A percentile compares a stretch with the other conserved stretches of the same genome.
Evolutionary conservation across 2,329 filamentous ascomycete species (phyloP).

Genomic region (Domatiomyces globalis): DNA sequence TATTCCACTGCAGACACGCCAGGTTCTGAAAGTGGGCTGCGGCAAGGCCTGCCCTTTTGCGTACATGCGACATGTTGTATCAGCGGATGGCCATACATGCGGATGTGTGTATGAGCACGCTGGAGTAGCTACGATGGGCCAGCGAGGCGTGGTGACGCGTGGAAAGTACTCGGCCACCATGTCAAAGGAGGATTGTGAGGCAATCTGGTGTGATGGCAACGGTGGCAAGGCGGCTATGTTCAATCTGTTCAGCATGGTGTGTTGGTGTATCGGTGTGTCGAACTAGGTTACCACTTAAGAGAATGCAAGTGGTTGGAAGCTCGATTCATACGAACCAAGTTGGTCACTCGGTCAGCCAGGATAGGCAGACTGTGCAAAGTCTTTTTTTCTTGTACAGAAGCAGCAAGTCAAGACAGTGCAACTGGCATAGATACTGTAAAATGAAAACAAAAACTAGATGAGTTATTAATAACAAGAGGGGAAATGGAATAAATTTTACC

Average conservation of each 20-base stretch:
- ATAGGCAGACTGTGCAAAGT: not conserved
- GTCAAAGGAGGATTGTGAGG: conserved; percentile 13
- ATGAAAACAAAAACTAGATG: not conserved
- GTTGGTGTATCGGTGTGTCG: conserved; percentile 15
- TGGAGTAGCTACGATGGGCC: conserved; percentile 2
- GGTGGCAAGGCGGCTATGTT: conserved; percentile 10
- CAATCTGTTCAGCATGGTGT: conserved; percentile 14
- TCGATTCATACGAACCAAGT: not conserved
- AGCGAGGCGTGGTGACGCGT: conserved; percentile 6
- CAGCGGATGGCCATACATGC: conserved; percentile 8
- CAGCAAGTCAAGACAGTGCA: too few relatives aligned
- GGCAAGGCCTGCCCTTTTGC: conserved; percentile 8
- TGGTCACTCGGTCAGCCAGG: not conserved
- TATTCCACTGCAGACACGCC: conserved; percentile 5
- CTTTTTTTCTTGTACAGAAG: too few relatives aligned
- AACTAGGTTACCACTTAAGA: conserved; percentile 7
- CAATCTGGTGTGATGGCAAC: conserved; percentile 14
- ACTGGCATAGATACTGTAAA: too few relatives aligned
- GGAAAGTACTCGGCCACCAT: conserved; percentile 11
- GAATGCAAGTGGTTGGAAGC: conserved; percentile 7
- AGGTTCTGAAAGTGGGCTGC: conserved; percentile 10
- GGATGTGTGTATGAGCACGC: conserved; percentile 13
- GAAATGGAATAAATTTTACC: not conserved
- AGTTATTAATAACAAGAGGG: not conserved
- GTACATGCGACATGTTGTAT: conserved; percentile 9